These are phyloP conservation scores for Termitomyces bulborhizus DNA, from an alignment of 768 basidiomycete genomes.

Conservation along the genomic window DNA sequence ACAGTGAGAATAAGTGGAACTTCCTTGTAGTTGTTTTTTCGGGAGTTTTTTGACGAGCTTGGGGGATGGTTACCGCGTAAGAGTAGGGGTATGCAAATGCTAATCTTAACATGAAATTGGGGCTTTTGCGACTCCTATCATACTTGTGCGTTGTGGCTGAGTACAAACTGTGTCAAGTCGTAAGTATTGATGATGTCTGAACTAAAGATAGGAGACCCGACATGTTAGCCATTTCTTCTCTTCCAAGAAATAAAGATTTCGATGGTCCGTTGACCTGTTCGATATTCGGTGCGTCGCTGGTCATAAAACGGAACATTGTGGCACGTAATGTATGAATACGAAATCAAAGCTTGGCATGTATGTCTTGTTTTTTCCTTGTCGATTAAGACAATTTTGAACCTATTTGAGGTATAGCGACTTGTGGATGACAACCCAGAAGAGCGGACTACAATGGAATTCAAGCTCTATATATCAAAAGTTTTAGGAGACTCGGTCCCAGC, in stretches of 20 bases:
- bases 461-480: slow-evolving; percentile 5
- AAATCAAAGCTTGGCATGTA: slow-evolving; percentile 4
- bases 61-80: too few relatives aligned
- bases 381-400: neutral
- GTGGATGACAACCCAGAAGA: neutral
- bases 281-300: slow-evolving; percentile 1
- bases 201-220: neutral
- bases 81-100: too few relatives aligned
- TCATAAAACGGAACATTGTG: neutral
- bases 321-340: slow-evolving; percentile 5
- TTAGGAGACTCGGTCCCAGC: neutral
- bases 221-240: neutral
- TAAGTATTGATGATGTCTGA: neutral
- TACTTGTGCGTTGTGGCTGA: too few relatives aligned
- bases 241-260: neutral
- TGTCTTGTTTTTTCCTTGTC: neutral
- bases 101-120: too few relatives aligned
- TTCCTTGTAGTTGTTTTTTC: too few relatives aligned
- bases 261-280: neutral
- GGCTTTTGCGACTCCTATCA: too few relatives aligned
- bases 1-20: too few relatives aligned
- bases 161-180: too few relatives aligned
- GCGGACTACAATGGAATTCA: neutral
- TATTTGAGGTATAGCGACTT: slow-evolving; percentile 1
- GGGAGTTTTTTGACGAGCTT: too few relatives aligned